These are phyloP conservation scores for Garcia nutans DNA, from an alignment of 345 rosid genomes.

Conservation along the genomic window DNA sequence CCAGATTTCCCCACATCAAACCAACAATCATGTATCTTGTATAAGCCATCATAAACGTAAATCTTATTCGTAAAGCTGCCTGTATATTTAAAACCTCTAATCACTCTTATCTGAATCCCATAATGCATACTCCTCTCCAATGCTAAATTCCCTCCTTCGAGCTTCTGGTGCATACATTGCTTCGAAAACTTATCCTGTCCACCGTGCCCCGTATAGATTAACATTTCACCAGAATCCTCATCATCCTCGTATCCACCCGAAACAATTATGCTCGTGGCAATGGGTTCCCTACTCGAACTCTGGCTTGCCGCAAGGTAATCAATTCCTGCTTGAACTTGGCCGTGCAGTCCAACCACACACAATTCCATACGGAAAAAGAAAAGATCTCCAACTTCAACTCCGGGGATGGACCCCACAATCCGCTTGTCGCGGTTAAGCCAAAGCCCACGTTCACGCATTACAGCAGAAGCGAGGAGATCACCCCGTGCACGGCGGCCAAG, in stretches of 20 bases:
- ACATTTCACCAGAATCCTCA: slow-evolving; percentile 65
- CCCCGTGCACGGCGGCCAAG: slow-evolving; percentile 25
- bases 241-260: slow-evolving; percentile 93
- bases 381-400: slow-evolving; percentile 68
- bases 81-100: slow-evolving; percentile 66
- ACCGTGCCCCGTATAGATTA: slow-evolving; percentile 83
- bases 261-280: slow-evolving; percentile 82
- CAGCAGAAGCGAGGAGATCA: slow-evolving; percentile 31
- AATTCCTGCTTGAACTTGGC: slow-evolving; percentile 84
- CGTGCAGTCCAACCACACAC: slow-evolving; percentile 79
- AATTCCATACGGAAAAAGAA: slow-evolving; percentile 82
- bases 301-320: slow-evolving; percentile 60
- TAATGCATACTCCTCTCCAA: slow-evolving; percentile 79
- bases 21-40: slow-evolving; percentile 80
- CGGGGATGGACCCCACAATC: slow-evolving; percentile 83
- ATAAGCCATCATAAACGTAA: slow-evolving; percentile 88
- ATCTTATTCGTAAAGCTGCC: slow-evolving; percentile 49
- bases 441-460: slow-evolving; percentile 56
- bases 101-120: slow-evolving; percentile 74
- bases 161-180: slow-evolving; percentile 71
- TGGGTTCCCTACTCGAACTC: slow-evolving; percentile 77
- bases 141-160: slow-evolving; percentile 89
- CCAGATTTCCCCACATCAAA: slow-evolving; percentile 91
- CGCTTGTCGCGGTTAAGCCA: slow-evolving; percentile 84
- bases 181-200: slow-evolving; percentile 68